Base-by-base conservation (phyloP, 2,329 filamentous ascomycete species). In the Claviceps humidiphila region DNA sequence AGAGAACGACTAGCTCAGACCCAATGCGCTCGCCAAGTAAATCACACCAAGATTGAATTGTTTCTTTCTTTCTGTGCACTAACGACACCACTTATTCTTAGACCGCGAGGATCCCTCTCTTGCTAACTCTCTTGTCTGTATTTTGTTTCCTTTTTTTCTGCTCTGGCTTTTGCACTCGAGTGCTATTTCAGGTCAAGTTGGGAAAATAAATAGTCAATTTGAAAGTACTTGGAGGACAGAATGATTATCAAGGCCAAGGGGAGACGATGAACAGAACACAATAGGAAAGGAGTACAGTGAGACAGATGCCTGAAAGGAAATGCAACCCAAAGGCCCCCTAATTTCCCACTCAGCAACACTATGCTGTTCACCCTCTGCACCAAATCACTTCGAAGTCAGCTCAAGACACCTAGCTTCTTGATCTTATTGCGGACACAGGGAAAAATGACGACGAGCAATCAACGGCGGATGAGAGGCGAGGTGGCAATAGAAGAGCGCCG, bases 151-250 rank as follows among this genome's bases (percentile, higher is more conserved):
- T 58, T 50, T 55, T 49, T 58, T 54, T 60, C 58, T 60, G 51
- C 63, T 61, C 58, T 62, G 52, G 61, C 56, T 56, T 56, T 59
- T 51, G 63, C 67, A 68, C 68, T 67, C 64, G 58, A 56, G 66
- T 64, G 66, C 63, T 60, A 55, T 66, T 34, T 68, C 61, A 68
- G 63, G 61, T 63, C 61, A 68, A 63, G 58, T 59, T 53, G 38
- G 40, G 57, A 63, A 65, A 56, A 61, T 62, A 65, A 67, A 68
- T 70, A 73, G 70, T 75, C 70, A 76, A 76, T 76, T 75, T 74
- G 71, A 74, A 74, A 75, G 70, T 72, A 68, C 62, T 68, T 67
- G 62, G 61, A 59, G 64, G 58, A 59, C 54, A 61, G 61, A 62
- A 61, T 58, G 63, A 58, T 58, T 67, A 63, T 62, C 63, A 63